A percentile compares a stretch with the other conserved stretches of the same genome.
Evolutionary conservation across 1,139 yeast species (phyloP).

Genomic region (Suhomyces guaymorum): DNA sequence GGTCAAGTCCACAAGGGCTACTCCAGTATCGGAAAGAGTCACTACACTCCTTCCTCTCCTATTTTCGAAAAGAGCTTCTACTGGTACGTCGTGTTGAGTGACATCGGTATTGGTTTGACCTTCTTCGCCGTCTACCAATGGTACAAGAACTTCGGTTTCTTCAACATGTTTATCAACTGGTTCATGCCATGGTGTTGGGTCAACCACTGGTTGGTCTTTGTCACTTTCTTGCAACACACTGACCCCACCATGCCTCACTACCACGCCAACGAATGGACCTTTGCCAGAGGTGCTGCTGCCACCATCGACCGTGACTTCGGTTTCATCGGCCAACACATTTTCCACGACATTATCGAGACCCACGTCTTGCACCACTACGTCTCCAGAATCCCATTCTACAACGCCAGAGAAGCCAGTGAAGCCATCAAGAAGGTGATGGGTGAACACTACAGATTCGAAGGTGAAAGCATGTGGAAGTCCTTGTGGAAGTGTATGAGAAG

Average conservation of each 20-base stretch:
- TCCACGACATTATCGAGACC: conserved; percentile 66
- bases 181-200: conserved; percentile 57
- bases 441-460: conserved; percentile 51
- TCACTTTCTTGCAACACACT: conserved; percentile 62
- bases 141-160: conserved; percentile 48
- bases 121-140: conserved; percentile 46
- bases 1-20: conserved; percentile 50
- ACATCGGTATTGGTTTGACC: conserved; percentile 52
- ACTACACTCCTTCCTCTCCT: conserved; percentile 56
- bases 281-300: conserved; percentile 68
- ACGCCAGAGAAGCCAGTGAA: conserved; percentile 59
- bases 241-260: conserved; percentile 61
- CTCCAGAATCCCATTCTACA: conserved; percentile 63
- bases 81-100: conserved; percentile 55
- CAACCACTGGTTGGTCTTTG: conserved; percentile 66
- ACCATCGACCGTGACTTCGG: conserved; percentile 65
- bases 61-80: conserved; percentile 56
- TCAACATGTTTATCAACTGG: conserved; percentile 53
- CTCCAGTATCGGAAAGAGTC: conserved; percentile 37
- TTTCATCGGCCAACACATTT: conserved; percentile 56
- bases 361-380: conserved; percentile 65
- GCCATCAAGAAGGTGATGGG: conserved; percentile 65
- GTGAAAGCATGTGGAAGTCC: conserved; percentile 59
- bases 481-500: conserved; percentile 57
- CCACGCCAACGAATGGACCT: conserved; percentile 57